Conservation (phyloP, 139 green algal species). For the Picochlorum costavermella region DNA sequence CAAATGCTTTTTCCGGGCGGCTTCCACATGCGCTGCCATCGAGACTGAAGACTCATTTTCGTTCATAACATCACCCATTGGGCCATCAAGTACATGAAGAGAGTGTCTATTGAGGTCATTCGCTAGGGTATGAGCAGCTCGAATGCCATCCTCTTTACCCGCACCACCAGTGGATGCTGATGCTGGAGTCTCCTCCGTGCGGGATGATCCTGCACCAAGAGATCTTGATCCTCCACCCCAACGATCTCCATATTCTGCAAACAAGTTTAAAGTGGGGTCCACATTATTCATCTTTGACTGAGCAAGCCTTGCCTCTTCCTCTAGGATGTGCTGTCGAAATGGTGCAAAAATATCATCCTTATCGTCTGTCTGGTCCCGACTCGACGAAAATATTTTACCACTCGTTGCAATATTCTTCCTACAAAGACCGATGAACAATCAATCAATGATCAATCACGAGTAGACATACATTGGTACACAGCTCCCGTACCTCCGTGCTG, state of each 20-base stretch:
- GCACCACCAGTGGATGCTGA: background rate
- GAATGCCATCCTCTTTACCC: background rate
- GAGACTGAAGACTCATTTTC: constrained; percentile 7
- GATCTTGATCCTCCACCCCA: background rate
- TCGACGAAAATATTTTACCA: background rate
- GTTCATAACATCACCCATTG: constrained; percentile 6
- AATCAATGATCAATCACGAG: background rate
- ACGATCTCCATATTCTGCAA: constrained; percentile 26
- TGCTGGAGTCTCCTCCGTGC: background rate
- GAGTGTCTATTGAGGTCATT: constrained; percentile 31
- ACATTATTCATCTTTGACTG: constrained; percentile 16
- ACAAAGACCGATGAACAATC: background rate
- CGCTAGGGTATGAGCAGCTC: constrained; percentile 6
- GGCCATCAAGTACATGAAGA: constrained; percentile 17
- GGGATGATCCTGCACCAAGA: background rate
- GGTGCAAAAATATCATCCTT: constrained; percentile 19
- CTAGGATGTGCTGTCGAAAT: constrained; percentile 7
- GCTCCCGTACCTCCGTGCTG: background rate
- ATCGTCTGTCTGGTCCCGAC: background rate
- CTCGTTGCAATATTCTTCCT: constrained; percentile 1
- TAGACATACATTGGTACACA: background rate
- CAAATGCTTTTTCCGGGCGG: background rate
- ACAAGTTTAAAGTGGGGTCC: constrained; percentile 42
- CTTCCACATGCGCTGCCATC: constrained; percentile 14
- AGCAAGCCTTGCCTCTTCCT: constrained; percentile 13